Evolutionary conservation across 257 asterid genomes (phyloP).

Genomic region (Plantago major): DNA sequence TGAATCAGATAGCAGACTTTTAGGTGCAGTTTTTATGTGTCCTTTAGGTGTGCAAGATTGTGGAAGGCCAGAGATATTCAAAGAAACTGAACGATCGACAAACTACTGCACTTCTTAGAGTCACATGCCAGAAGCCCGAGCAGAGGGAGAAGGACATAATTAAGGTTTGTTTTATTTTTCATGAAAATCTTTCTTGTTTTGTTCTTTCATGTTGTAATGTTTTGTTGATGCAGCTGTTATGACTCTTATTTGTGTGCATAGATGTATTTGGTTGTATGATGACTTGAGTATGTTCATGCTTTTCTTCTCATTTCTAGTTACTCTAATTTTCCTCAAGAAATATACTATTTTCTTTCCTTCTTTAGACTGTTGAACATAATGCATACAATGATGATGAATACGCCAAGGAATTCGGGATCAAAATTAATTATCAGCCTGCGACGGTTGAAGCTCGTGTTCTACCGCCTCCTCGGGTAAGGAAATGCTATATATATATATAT

Average conservation of each 20-base stretch:
- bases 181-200: too few relatives aligned
- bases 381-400: conserved; percentile 68
- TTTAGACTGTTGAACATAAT: conserved; percentile 72
- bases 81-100: neutral
- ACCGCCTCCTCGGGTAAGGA: conserved; percentile 78
- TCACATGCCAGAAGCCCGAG: conserved; percentile 21
- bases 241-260: too few relatives aligned
- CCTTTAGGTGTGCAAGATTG: conserved; percentile 4
- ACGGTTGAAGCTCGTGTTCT: conserved; percentile 94
- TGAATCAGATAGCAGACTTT: neutral
- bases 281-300: too few relatives aligned
- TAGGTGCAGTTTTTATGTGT: neutral
- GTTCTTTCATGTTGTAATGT: too few relatives aligned
- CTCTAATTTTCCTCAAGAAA: neutral
- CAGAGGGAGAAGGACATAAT: conserved; percentile 19
- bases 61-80: conserved; percentile 4
- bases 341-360: neutral
- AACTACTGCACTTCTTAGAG: conserved; percentile 20
- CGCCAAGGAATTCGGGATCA: conserved; percentile 85
- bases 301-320: too few relatives aligned
- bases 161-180: conserved; percentile 11
- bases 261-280: too few relatives aligned
- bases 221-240: too few relatives aligned
- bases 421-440: conserved; percentile 67
- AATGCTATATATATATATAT: neutral